Conservation (phyloP, 2,329 filamentous ascomycete species). For the Akanthomyces lecanii region DNA sequence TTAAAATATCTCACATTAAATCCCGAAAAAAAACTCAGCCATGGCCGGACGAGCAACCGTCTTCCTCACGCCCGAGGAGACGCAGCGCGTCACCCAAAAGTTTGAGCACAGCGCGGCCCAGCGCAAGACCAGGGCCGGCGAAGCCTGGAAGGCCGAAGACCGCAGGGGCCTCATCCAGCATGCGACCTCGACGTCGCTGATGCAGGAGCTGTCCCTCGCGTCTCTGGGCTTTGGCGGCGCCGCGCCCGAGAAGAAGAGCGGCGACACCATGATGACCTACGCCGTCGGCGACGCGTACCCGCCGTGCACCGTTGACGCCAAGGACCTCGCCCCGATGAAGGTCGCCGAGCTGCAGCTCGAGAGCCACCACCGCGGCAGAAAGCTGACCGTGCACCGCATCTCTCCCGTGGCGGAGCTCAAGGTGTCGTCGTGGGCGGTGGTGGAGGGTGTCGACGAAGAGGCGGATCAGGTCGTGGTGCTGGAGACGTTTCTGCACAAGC, state of each 20-base stretch:
- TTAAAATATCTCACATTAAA: background rate
- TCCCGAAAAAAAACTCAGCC: background rate
- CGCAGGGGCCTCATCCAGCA: conserved; percentile 22
- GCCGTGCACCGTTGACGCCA: conserved; percentile 22
- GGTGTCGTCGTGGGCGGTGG: conserved; percentile 29
- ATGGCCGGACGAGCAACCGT: conserved; percentile 27
- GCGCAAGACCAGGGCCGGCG: conserved; percentile 22
- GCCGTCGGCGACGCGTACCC: conserved; percentile 26
- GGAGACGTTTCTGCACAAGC: conserved; percentile 33
- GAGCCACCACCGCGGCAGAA: conserved; percentile 28
- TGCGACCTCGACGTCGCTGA: conserved; percentile 27
- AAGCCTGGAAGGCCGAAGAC: conserved; percentile 22
- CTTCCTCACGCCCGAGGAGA: conserved; percentile 31
- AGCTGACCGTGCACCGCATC: conserved; percentile 26
- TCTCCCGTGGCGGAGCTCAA: conserved; percentile 25
- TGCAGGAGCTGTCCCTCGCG: conserved; percentile 29
- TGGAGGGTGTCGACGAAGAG: conserved; percentile 27
- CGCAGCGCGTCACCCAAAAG: conserved; percentile 25
- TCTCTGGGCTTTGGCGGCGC: conserved; percentile 20
- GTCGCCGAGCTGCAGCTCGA: conserved; percentile 27
- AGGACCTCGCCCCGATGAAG: conserved; percentile 24
- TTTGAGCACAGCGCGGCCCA: conserved; percentile 23
- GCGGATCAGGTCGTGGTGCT: conserved; percentile 26
- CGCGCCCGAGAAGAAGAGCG: conserved; percentile 14
- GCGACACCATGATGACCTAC: conserved; percentile 27